These are phyloP conservation scores for Populus hybrid DNA, from an alignment of 441 rosid species.

Conservation along the genomic window DNA sequence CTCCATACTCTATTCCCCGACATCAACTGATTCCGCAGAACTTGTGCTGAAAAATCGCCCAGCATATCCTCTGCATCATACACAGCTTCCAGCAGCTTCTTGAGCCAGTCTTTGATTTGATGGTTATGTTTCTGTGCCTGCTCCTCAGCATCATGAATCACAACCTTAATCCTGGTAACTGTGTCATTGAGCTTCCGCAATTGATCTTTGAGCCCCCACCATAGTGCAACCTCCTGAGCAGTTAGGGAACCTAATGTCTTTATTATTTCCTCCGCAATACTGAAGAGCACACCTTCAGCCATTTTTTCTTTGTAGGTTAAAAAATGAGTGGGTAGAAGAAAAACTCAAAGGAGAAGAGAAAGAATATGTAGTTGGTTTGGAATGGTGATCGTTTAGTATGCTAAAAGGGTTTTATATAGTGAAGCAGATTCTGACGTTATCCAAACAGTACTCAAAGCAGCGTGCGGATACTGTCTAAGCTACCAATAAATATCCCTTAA, in stretches of 20 bases:
- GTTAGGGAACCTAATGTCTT: not conserved
- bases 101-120: slow-evolving; percentile 6
- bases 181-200: not conserved
- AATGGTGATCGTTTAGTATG: too few relatives aligned
- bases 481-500: too few relatives aligned
- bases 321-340: too few relatives aligned
- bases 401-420: too few relatives aligned
- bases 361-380: too few relatives aligned
- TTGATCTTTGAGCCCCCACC: slow-evolving; percentile 7
- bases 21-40: not conserved
- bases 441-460: too few relatives aligned
- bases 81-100: slow-evolving; percentile 16
- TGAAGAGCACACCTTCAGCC: slow-evolving; percentile 19
- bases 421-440: too few relatives aligned
- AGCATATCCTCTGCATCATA: slow-evolving; percentile 26
- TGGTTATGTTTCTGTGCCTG: not conserved
- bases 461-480: too few relatives aligned
- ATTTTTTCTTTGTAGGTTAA: not conserved
- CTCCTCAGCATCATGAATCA: slow-evolving; percentile 20
- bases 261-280: not conserved
- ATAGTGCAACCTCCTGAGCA: not conserved
- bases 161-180: slow-evolving; percentile 6
- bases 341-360: too few relatives aligned
- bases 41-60: slow-evolving; percentile 14
- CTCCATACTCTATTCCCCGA: not conserved